phyloP scores from a whole-genome alignment of 1,284 basidiomycete genomes.

The Tilletia caries region DNA sequence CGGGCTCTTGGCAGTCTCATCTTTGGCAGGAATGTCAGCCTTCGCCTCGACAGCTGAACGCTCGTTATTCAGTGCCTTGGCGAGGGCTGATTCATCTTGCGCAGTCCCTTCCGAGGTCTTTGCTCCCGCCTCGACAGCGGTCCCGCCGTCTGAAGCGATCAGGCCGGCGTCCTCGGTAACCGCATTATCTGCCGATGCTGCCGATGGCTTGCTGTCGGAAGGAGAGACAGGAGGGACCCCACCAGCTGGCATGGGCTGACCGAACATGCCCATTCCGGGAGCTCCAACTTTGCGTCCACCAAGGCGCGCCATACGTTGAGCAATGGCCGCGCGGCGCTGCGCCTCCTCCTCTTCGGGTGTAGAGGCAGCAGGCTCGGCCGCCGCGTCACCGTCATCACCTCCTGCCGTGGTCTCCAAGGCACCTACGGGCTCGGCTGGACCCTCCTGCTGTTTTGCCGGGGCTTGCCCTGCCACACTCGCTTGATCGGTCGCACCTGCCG shows the following conservation, averaged over 20 bases:
- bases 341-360: constrained; percentile 23
- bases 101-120: neutral
- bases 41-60: neutral
- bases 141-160: no score
- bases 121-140: neutral
- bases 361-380: constrained; percentile 18
- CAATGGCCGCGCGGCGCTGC: constrained; percentile 22
- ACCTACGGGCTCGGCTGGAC: no score
- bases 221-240: neutral
- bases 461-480: no score
- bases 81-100: neutral
- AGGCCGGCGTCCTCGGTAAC: no score
- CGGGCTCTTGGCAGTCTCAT: neutral
- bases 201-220: neutral
- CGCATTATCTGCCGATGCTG: neutral
- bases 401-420: neutral
- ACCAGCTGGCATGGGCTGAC: constrained; percentile 6
- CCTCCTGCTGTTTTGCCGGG: no score
- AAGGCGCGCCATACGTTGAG: constrained; percentile 21
- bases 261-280: constrained; percentile 17
- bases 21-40: neutral
- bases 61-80: neutral
- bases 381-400: constrained; percentile 7
- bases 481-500: neutral
- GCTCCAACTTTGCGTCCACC: constrained; percentile 22